Evolutionary conservation across 2,329 filamentous ascomycete genomes (phyloP).

Genomic region (Thielaviopsis musarum): DNA sequence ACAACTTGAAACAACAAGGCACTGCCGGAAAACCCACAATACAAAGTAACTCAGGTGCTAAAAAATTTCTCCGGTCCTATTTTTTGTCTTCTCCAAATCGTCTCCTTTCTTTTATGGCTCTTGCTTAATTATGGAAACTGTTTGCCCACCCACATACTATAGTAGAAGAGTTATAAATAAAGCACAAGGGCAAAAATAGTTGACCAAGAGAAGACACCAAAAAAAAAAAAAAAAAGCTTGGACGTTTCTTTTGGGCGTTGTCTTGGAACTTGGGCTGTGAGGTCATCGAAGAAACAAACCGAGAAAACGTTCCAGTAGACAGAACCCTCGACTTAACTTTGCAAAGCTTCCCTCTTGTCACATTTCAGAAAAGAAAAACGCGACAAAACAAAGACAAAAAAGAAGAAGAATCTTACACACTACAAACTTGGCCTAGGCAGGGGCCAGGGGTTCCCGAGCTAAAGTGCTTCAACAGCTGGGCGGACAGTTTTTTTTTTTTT

Average conservation of each 20-base stretch:
- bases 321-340: background rate
- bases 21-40: too few species aligned
- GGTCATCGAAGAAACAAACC: background rate
- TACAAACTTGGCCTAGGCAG: too few species aligned
- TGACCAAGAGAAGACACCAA: background rate
- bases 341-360: background rate
- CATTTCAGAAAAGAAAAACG: background rate
- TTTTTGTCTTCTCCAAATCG: background rate
- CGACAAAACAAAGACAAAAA: too few species aligned
- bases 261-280: background rate
- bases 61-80: too few species aligned
- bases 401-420: background rate
- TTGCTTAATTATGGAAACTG: background rate
- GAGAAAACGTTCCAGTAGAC: background rate
- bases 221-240: background rate
- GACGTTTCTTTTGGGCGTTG: background rate
- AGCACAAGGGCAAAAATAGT: background rate
- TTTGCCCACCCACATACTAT: background rate
- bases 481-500: too few species aligned
- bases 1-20: too few species aligned
- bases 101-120: background rate
- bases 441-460: too few species aligned
- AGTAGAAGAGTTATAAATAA: background rate
- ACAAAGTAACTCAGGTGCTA: too few species aligned
- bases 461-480: too few species aligned